A percentile compares a stretch with the other conserved stretches of the same genome.
These are phyloP conservation scores for Phoma sp. DNA, from an alignment of 2,329 filamentous ascomycete species.

Conservation along the genomic window DNA sequence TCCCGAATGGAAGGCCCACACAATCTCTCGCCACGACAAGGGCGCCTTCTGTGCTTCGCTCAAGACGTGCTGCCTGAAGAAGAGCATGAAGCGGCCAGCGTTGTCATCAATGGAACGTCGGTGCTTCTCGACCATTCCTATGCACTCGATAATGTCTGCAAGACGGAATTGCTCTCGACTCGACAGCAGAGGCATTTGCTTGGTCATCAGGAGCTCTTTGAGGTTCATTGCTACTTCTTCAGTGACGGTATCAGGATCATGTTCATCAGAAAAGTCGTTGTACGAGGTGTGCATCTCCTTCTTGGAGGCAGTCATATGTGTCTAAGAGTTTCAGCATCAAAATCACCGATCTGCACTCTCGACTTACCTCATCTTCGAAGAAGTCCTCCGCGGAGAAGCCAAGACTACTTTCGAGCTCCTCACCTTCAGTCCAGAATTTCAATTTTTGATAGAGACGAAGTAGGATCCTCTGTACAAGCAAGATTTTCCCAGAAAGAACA, in stretches of 20 bases:
- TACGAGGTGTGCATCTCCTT: conserved; percentile 60
- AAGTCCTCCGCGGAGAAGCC: conserved; percentile 61
- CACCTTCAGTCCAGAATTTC: conserved; percentile 83
- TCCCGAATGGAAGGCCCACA: conserved; percentile 82
- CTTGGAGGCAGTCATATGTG: conserved; percentile 49
- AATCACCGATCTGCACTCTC: accelerated
- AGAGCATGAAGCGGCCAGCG: conserved; percentile 83
- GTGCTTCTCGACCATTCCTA: conserved; percentile 83
- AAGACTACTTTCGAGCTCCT: conserved; percentile 78
- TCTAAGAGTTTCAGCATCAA: conserved; percentile 27
- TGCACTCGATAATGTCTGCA: conserved; percentile 83
- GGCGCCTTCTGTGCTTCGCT: conserved; percentile 67
- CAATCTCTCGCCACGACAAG: conserved; percentile 76
- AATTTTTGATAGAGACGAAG: conserved; percentile 74
- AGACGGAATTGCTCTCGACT: conserved; percentile 86
- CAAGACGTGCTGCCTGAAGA: conserved; percentile 81
- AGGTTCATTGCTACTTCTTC: conserved; percentile 73
- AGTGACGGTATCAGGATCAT: conserved; percentile 69
- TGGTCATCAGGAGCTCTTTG: conserved; percentile 75
- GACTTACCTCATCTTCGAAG: conserved; percentile 53
- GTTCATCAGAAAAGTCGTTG: conserved; percentile 58
- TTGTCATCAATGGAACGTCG: conserved; percentile 90
- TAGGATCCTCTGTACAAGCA: conserved; percentile 74
- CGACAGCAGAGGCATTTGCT: conserved; percentile 79
- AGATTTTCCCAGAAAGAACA: conserved; percentile 78